phyloP scores from a whole-genome alignment of 768 basidiomycete species.

The Rhodotorula sphaerocarpa region DNA sequence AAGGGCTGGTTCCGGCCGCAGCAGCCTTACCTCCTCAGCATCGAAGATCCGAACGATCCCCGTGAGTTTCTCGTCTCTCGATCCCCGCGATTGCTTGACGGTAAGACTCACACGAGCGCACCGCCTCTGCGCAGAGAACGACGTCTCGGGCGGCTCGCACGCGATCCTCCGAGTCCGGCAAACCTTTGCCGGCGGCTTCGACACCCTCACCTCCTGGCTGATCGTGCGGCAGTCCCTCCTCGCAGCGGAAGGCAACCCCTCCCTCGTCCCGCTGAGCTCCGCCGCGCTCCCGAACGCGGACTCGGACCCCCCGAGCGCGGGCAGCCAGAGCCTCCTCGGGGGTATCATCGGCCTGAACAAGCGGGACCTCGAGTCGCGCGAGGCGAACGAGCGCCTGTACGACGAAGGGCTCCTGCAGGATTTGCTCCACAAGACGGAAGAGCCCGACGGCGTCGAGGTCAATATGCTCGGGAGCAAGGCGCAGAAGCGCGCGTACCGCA shows the following conservation, averaged over 20 bases:
- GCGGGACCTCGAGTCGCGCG: slow-evolving; percentile 7
- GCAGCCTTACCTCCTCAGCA: slow-evolving; percentile 54
- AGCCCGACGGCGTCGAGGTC: not conserved
- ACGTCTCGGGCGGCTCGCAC: slow-evolving; percentile 82
- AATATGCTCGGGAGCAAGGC: slow-evolving; percentile 14
- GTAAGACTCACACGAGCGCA: not conserved
- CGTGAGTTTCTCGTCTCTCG: slow-evolving; percentile 50
- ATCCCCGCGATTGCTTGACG: not conserved
- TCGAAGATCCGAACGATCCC: slow-evolving; percentile 87
- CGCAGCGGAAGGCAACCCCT: slow-evolving; percentile 43
- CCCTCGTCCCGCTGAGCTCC: slow-evolving; percentile 1
- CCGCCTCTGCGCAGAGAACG: slow-evolving; percentile 57
- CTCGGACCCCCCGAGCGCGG: not conserved
- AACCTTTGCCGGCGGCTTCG: slow-evolving; percentile 68
- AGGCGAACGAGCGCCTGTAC: slow-evolving; percentile 5
- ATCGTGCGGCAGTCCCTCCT: slow-evolving; percentile 42
- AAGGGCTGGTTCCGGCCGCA: slow-evolving; percentile 66
- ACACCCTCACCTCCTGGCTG: slow-evolving; percentile 61
- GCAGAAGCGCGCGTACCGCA: slow-evolving; percentile 6
- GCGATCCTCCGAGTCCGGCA: slow-evolving; percentile 70
- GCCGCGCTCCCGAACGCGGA: slow-evolving; percentile 25
- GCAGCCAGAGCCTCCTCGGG: slow-evolving; percentile 20
- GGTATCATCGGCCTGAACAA: slow-evolving; percentile 31
- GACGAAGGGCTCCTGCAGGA: slow-evolving; percentile 19
- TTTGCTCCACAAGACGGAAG: slow-evolving; percentile 3